A percentile compares a stretch with the other conserved stretches of the same genome.
phyloP scores from a whole-genome alignment of 805 yeast genomes.

The Pichia pseudocactophila region DNA sequence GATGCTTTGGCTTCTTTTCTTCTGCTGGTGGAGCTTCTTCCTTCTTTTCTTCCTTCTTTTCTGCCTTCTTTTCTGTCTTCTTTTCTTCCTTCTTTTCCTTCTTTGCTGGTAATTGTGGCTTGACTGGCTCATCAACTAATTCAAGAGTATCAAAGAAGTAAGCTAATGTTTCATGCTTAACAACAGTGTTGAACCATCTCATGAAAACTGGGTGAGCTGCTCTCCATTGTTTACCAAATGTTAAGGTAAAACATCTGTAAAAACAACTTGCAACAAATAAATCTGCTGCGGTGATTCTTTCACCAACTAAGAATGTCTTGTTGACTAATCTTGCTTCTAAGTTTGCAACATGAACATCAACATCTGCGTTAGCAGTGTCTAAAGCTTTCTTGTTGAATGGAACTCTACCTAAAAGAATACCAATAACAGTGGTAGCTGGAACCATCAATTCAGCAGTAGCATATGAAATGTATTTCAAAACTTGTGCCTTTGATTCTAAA shows the following conservation, averaged over 20 bases:
- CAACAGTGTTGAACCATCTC: conserved; percentile 45
- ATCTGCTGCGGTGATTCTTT: conserved; percentile 39
- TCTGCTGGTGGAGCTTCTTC: conserved; percentile 32
- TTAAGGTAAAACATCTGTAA: conserved; percentile 38
- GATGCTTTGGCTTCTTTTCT: conserved; percentile 82
- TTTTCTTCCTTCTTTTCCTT: conserved; percentile 48
- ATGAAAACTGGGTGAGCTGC: conserved; percentile 37
- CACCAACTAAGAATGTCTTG: conserved; percentile 40
- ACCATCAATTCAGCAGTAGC: conserved; percentile 59
- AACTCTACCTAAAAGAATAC: conserved; percentile 49
- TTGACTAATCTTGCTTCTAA: conserved; percentile 47
- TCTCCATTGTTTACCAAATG: conserved; percentile 46
- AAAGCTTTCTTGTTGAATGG: conserved; percentile 71
- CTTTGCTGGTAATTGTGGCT: conserved; percentile 62
- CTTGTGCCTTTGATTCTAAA: conserved; percentile 51
- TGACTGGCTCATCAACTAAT: conserved; percentile 55
- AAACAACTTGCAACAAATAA: conserved; percentile 34
- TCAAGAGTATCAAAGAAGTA: conserved; percentile 42
- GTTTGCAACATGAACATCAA: conserved; percentile 32
- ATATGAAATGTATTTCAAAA: conserved; percentile 73
- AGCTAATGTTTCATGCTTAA: conserved; percentile 39
- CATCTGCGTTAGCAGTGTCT: conserved; percentile 26
- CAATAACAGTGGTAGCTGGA: conserved; percentile 40
- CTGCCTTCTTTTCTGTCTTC: conserved; percentile 33
- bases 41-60: conserved; percentile 24